Conservation (phyloP, 768 basidiomycete genomes). For the Coprinopsis cinerea region DNA sequence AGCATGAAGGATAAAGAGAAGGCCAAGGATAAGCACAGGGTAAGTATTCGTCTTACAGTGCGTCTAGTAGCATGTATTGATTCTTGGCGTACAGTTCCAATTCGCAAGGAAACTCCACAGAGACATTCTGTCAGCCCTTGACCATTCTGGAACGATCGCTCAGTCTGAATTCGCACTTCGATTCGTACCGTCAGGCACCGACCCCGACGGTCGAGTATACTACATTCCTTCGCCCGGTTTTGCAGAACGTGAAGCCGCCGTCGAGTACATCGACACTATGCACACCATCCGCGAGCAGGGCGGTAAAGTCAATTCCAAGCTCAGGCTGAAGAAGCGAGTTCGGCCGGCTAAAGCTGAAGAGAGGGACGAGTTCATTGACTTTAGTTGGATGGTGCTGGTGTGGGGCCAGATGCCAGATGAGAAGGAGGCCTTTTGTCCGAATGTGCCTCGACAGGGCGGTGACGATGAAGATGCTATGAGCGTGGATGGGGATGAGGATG, state of each 20-base stretch:
- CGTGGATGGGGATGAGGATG: constrained; percentile 1
- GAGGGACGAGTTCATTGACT: constrained; percentile 47
- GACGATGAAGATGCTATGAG: constrained; percentile 17
- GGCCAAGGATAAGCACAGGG: constrained; percentile 21
- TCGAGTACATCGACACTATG: constrained; percentile 29
- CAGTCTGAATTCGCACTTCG: constrained; percentile 43
- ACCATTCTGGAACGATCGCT: constrained; percentile 49
- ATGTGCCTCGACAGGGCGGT: not conserved
- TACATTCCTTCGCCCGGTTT: constrained; percentile 59
- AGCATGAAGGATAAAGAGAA: constrained; percentile 18
- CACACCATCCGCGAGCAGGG: constrained; percentile 15
- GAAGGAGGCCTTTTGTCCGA: constrained; percentile 8
- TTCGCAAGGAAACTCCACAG: constrained; percentile 41
- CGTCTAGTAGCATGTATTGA: constrained; percentile 1
- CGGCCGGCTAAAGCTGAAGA: constrained; percentile 39
- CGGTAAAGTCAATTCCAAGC: constrained; percentile 21
- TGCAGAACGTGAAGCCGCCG: constrained; percentile 49
- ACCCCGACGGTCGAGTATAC: constrained; percentile 61
- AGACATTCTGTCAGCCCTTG: constrained; percentile 40
- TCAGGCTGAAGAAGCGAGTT: constrained; percentile 37
- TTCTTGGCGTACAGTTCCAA: constrained; percentile 31
- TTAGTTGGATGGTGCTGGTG: constrained; percentile 77
- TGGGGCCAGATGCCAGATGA: constrained; percentile 52
- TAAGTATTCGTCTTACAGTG: constrained; percentile 11
- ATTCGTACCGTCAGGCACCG: constrained; percentile 59